Percentiles rank a stretch among this genome's conserved stretches.
phyloP scores from a whole-genome alignment of 2,329 filamentous ascomycete genomes.

The Cryoendolithus antarcticus region DNA sequence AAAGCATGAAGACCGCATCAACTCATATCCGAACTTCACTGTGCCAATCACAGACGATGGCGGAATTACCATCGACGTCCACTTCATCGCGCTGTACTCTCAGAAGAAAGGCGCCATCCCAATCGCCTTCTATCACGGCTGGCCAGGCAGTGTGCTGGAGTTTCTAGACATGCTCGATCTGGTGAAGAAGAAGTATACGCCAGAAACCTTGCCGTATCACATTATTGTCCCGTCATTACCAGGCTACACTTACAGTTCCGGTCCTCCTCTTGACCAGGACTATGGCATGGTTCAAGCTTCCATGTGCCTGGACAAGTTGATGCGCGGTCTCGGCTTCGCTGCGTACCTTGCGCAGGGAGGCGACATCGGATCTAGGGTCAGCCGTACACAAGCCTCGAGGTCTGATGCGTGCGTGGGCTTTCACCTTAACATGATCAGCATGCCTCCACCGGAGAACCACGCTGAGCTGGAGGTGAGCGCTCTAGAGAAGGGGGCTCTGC shows the following conservation, averaged over 20 bases:
- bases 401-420: constrained; percentile 12
- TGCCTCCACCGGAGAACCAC: constrained; percentile 15
- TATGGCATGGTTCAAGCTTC: constrained; percentile 28
- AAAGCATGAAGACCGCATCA: constrained; percentile 31
- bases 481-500: constrained; percentile 28
- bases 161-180: constrained; percentile 18
- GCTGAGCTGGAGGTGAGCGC: constrained; percentile 13
- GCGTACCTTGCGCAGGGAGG: constrained; percentile 43
- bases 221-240: constrained; percentile 42
- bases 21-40: constrained; percentile 41
- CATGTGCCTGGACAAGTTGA: constrained; percentile 36
- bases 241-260: constrained; percentile 37
- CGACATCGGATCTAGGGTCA: constrained; percentile 37
- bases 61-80: constrained; percentile 29
- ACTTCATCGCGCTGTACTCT: constrained; percentile 46
- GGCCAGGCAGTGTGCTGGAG: constrained; percentile 26
- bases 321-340: constrained; percentile 39
- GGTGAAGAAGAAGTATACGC: constrained; percentile 31
- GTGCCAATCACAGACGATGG: constrained; percentile 29
- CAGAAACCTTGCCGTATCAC: constrained; percentile 42
- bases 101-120: constrained; percentile 28
- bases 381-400: constrained; percentile 22
- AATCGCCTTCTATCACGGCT: constrained; percentile 25
- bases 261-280: constrained; percentile 33
- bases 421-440: constrained; percentile 14